Evolutionary conservation across 176 grass and related monocot species (phyloP), one percentile per base, ranked within the genome.

Genomic region (Aegilops tauschii): DNA sequence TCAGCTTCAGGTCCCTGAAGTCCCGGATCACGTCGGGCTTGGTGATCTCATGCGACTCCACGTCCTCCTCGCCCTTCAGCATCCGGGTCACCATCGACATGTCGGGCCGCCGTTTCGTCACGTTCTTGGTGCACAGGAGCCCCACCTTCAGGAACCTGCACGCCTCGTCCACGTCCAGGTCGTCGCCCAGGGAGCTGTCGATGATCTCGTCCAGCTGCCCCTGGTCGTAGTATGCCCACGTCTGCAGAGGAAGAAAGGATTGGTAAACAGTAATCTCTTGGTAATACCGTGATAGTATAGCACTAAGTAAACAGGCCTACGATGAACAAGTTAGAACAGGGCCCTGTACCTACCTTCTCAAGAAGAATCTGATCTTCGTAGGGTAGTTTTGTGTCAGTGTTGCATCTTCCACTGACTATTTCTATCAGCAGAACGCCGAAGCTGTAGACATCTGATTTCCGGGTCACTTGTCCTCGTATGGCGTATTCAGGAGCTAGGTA

Each of bases 401-500:
- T 95, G 86, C 85, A 93, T 61, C 88, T 86, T 83, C 93, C 93
- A 61, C 88, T 91, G 3, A 95, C 88, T 79, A 95, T 95, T 78
- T 95, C 93, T 8, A 89, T 40, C 69, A 95, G 89, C 34, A 95
- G 86, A 75, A 95, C 93, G 5, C 93, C 93, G 79, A 82, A 95
- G 65, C 90, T 95, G 88, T 95, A 93, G 21, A 95, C 93, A 69
- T 95, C 93, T 79, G 93, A 90, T 85, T 95, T 95, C 73, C 90
- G 84, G 25, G 90, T 95, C 80, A 95, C 91, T 79, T 95, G 93
- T 82, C 93, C 93, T 93, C 93, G 69, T 36, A 93, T 93, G 2
- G 93, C 93, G 67, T 95, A 95, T 78, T 95, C 93, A 74, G 93
- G 93, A 73, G 93, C 93, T 83, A 95, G 25, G 84, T 95, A 95